phyloP scores from a whole-genome alignment of 176 grass and related monocot species.

The Rhynchospora tenuis region DNA sequence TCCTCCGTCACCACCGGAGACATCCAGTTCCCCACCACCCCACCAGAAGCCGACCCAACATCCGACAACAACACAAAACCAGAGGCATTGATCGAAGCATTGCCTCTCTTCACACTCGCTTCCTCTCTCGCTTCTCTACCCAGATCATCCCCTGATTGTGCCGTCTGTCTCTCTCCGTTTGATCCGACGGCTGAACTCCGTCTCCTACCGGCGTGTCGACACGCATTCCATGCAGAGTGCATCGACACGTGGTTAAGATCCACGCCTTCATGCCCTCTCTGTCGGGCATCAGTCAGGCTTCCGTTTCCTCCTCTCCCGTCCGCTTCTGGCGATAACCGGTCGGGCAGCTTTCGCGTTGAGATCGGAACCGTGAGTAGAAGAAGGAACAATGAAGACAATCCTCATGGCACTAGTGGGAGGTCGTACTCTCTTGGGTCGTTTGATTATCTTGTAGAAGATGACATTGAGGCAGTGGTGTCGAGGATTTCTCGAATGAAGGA shows the following conservation, averaged over 20 bases:
- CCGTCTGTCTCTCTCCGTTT: constrained; percentile 85
- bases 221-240: constrained; percentile 84
- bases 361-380: constrained; percentile 78
- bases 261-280: constrained; percentile 81
- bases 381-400: constrained; percentile 33
- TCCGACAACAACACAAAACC: constrained; percentile 17
- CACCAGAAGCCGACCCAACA: neutral
- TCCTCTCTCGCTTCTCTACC: constrained; percentile 64
- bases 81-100: constrained; percentile 57
- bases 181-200: constrained; percentile 67
- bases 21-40: constrained; percentile 22
- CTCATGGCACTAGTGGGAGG: constrained; percentile 18
- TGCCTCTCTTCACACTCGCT: constrained; percentile 80
- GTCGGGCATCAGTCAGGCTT: constrained; percentile 63
- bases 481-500: constrained; percentile 32
- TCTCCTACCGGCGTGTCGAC: constrained; percentile 76
- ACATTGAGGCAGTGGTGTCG: constrained; percentile 68
- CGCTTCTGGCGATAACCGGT: constrained; percentile 25
- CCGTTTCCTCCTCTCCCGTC: constrained; percentile 39
- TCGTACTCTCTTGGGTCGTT: constrained; percentile 77
- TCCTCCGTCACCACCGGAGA: constrained; percentile 4
- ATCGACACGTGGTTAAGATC: constrained; percentile 87
- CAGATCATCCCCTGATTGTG: constrained; percentile 83
- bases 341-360: constrained; percentile 71
- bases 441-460: constrained; percentile 83